Base-by-base conservation (phyloP, 2,329 filamentous ascomycete species). In the Monosporascus ibericus region DNA sequence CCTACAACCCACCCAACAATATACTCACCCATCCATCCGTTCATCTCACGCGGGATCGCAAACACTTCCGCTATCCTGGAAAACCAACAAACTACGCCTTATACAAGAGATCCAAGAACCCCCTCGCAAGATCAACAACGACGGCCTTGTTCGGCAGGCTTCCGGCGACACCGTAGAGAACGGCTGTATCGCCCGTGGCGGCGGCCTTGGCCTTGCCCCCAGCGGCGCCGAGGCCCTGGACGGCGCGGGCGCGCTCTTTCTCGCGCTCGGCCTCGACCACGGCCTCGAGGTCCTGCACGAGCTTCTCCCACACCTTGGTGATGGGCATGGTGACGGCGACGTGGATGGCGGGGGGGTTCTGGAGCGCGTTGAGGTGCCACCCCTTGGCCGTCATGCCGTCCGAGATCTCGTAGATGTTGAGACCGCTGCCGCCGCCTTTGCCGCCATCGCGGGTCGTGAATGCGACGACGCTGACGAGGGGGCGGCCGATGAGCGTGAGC, bases 361-460 rank as follows among this genome's bases (percentile, higher is more conserved):
- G 94, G 57, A 99, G 79, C 3, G 92, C 90, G 66, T 97, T 99
- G 54, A 99, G 78, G 72, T 99, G 94, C 94, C 94, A 99, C 3
- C 94, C 92, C 65, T 86, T 87, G 1, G 74, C 75, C 14, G 81
- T 82, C 87, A 99, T 92, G 60, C 76, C 88, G 70, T 99, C 94
- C 7, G 92, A 90, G 59, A 99, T 84, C 66, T 96, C 92, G 73
- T 99, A 99, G 58, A 95, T 87, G 71, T 96, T 85, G 42, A 99
- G 80, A 8, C 20, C 22, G 17, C 18, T n/a, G 42, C 24, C 20
- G 14, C 14, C n/a, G n/a, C 14, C 22, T 18, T 40, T n/a, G 42
- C 24, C 20, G 22, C 14, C n/a, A n/a, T 82, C 86, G 61, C 82
- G 80, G n/a, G 88, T 85, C 11, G 81, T 82, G 73, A 97, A 97